Percentiles rank a stretch among this genome's conserved stretches.
Conservation (phyloP, 768 basidiomycete genomes). For the Serendipita sp. region DNA sequence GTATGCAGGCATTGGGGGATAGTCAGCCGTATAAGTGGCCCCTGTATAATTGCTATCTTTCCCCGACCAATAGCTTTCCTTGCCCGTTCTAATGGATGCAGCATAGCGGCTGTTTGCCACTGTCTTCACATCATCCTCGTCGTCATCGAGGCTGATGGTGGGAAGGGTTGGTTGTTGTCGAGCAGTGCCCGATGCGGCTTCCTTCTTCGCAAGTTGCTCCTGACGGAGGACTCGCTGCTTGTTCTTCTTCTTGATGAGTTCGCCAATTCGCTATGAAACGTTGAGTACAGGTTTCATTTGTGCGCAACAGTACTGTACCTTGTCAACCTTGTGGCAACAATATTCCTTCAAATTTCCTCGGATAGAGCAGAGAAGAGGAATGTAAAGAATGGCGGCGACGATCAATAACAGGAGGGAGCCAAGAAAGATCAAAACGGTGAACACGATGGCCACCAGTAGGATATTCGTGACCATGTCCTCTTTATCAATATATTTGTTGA, state of each 20-base stretch:
- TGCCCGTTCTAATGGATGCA: neutral
- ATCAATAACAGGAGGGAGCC: constrained; percentile 72
- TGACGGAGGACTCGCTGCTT: constrained; percentile 73
- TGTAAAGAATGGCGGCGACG: constrained; percentile 71
- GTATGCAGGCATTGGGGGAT: constrained; percentile 14
- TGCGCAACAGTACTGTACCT: constrained; percentile 35
- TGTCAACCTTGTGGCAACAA: constrained; percentile 97
- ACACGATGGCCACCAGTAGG: constrained; percentile 75
- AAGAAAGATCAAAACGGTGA: constrained; percentile 77
- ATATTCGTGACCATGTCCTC: constrained; percentile 62
- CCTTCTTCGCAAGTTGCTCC: constrained; percentile 70
- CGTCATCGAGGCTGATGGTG: constrained; percentile 72
- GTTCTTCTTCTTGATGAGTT: constrained; percentile 82
- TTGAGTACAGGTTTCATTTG: constrained; percentile 5
- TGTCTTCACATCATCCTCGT: constrained; percentile 38
- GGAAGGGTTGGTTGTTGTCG: constrained; percentile 95
- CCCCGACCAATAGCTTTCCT: constrained; percentile 10
- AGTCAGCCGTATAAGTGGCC: constrained; percentile 8
- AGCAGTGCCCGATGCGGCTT: constrained; percentile 80
- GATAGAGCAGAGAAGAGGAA: constrained; percentile 91
- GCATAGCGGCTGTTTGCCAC: constrained; percentile 13
- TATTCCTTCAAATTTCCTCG: constrained; percentile 99
- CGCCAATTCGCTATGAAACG: constrained; percentile 60
- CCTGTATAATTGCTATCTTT: constrained; percentile 10
- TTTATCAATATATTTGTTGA: constrained; percentile 64